Evolutionary conservation across 768 basidiomycete genomes (phyloP), one percentile per base, ranked within the genome.

Genomic region (Gymnopilus junonius): DNA sequence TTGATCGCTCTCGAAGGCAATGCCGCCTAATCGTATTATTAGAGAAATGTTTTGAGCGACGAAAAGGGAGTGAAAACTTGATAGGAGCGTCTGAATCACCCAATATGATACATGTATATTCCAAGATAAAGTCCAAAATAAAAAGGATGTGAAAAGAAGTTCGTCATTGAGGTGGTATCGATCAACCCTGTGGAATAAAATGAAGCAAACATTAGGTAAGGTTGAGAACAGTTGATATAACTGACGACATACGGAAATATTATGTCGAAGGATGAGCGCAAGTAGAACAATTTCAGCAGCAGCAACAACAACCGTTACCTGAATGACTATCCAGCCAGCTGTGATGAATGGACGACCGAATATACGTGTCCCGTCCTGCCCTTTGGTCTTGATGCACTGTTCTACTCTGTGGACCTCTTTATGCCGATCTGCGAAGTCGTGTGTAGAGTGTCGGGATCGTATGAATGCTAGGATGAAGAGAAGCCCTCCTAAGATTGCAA

Each of bases 301-400:
- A 1, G 84, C 82, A 0, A 93, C 91, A 2, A 91, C 77, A 14
- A 78, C 68, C 0, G 87, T 80, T 7, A 94, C 84, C 12, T 82
- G 77, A 3, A 91, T 61, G 4, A 92, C 85, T 58, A 89, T 85
- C 82, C 89, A 85, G n/a, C 94, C 94, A 6, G 92, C 90, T 0
- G 93, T 93, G 17, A 88, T 73, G 70, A 94, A 94, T 1, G 91
- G 91, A 12, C 90, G 80, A 0, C 93, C 94, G 69, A 88, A 92
- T 8, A 89, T 79, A 0, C 89, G 82, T 48, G 79, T 82, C 31
- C 80, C 79, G 60, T 87, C 83, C 67, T 89, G 87, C 0, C 89
- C 90, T 29, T 82, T 80, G 1, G 89, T 89, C 55, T 80, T 78
- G 4, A 86, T 76, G 5, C 84, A 83, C 8, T 66, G 62, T 25